Percentiles rank a stretch among this genome's conserved stretches.
These are phyloP conservation scores for Massarina eburnea DNA, from an alignment of 2,329 filamentous ascomycete genomes.

Conservation along the genomic window DNA sequence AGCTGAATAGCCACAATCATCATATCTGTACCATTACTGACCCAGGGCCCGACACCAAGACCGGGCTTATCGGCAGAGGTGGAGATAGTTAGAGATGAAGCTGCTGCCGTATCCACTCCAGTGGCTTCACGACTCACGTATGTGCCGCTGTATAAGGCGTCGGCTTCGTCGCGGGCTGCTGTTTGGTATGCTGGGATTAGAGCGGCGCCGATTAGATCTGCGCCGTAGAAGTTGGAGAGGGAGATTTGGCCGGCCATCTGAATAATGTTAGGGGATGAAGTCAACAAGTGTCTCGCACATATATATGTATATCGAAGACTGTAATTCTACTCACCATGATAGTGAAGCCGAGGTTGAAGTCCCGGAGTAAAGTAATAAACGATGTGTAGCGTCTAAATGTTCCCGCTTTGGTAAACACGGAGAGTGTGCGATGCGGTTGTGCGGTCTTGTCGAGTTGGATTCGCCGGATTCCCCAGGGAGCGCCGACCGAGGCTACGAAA, in stretches of 20 bases:
- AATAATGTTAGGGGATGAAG: no score
- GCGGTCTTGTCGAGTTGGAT: constrained; percentile 15
- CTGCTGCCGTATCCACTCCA: not conserved
- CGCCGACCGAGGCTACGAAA: constrained; percentile 16
- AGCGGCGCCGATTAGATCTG: constrained; percentile 13
- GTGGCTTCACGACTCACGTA: constrained; percentile 7
- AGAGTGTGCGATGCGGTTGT: constrained; percentile 13
- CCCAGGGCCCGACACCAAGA: constrained; percentile 14
- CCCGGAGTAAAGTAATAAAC: constrained; percentile 14
- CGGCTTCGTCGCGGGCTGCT: constrained; percentile 16
- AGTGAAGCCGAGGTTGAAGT: constrained; percentile 18
- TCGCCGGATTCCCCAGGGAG: constrained; percentile 26
- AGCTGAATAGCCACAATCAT: constrained; percentile 16
- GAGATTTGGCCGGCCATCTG: constrained; percentile 14
- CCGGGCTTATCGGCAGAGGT: constrained; percentile 13
- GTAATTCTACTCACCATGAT: no score
- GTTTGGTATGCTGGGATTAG: constrained; percentile 19
- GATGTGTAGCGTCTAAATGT: constrained; percentile 15
- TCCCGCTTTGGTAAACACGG: constrained; percentile 17
- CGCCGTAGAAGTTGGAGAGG: constrained; percentile 11
- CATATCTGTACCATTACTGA: constrained; percentile 22
- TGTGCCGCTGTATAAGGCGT: constrained; percentile 11
- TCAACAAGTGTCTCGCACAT: no score
- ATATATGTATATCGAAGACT: no score
- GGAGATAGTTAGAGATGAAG: constrained; percentile 11